These are phyloP conservation scores for Chlamydomonas sp. DNA, from an alignment of 139 green algal genomes.

Conservation along the genomic window DNA sequence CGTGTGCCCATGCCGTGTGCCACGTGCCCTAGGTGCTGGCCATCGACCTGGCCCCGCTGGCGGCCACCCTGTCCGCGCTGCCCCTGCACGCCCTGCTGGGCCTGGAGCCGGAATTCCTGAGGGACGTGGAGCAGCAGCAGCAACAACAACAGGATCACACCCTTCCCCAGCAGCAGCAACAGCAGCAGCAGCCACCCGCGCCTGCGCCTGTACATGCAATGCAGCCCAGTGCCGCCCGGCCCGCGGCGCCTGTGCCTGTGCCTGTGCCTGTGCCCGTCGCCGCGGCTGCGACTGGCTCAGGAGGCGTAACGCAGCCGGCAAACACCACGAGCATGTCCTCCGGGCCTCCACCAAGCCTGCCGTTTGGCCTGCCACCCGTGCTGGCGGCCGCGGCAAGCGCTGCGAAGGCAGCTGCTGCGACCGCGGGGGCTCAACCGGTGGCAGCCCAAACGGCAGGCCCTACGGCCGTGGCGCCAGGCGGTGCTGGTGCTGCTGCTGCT, in stretches of 20 bases:
- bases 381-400: no score
- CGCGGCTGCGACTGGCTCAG: background rate
- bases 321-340: background rate
- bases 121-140: background rate
- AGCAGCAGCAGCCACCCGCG: background rate
- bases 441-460: background rate
- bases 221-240: background rate
- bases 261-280: no score
- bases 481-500: background rate
- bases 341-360: no score
- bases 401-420: no score
- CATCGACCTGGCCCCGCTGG: slow-evolving; percentile 20
- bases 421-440: background rate
- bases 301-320: no score
- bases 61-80: slow-evolving; percentile 11
- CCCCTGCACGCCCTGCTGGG: slow-evolving; percentile 26
- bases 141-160: background rate
- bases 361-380: no score
- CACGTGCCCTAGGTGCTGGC: background rate
- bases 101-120: slow-evolving; percentile 28
- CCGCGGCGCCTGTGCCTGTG: background rate
- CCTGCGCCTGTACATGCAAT: background rate
- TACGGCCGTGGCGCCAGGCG: background rate
- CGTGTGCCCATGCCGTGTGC: background rate
- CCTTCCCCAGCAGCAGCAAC: background rate